A percentile compares a stretch with the other conserved stretches of the same genome.
phyloP scores from a whole-genome alignment of 176 grass and related monocot genomes.

The Oryza rufipogon region DNA sequence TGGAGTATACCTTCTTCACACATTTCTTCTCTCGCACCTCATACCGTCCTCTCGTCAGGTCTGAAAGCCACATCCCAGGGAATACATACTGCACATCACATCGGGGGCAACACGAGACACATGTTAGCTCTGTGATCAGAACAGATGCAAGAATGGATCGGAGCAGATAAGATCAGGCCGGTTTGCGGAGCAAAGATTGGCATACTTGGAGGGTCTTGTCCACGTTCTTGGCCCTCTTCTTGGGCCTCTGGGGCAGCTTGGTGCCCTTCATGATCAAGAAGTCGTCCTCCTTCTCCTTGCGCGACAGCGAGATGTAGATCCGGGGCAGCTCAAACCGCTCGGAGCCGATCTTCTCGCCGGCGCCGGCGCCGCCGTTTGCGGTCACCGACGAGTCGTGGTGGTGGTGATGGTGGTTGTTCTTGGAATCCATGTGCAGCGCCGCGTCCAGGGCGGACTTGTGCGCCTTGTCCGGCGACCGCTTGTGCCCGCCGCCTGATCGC shows the following conservation, averaged over 20 bases:
- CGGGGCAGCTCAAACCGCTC: slow-evolving; percentile 80
- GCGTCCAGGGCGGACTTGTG: slow-evolving; percentile 40
- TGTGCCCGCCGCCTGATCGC: slow-evolving; percentile 44
- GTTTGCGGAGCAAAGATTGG: neutral
- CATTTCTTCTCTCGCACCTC: slow-evolving; percentile 98
- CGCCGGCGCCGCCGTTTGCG: slow-evolving; percentile 31
- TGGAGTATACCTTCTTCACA: slow-evolving; percentile 69
- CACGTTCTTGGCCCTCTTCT: slow-evolving; percentile 90
- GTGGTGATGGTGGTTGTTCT: slow-evolving; percentile 37
- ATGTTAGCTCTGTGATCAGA: slow-evolving; percentile 33
- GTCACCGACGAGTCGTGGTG: slow-evolving; percentile 37
- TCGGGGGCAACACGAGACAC: neutral
- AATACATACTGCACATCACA: slow-evolving; percentile 69
- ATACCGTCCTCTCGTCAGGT: slow-evolving; percentile 85
- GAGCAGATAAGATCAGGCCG: slow-evolving; percentile 10
- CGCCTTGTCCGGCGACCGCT: slow-evolving; percentile 47
- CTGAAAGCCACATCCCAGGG: slow-evolving; percentile 96
- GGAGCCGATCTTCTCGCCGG: slow-evolving; percentile 35
- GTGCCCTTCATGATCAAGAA: slow-evolving; percentile 87
- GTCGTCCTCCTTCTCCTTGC: slow-evolving; percentile 95
- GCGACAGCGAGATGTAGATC: slow-evolving; percentile 89
- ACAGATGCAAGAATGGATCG: neutral
- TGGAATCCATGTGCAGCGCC: slow-evolving; percentile 38
- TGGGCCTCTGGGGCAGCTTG: slow-evolving; percentile 92
- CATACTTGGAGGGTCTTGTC: slow-evolving; percentile 84